Evolutionary conservation across 2,329 filamentous ascomycete genomes (phyloP).

Genomic region (Graphiopsis chlorocephala): DNA sequence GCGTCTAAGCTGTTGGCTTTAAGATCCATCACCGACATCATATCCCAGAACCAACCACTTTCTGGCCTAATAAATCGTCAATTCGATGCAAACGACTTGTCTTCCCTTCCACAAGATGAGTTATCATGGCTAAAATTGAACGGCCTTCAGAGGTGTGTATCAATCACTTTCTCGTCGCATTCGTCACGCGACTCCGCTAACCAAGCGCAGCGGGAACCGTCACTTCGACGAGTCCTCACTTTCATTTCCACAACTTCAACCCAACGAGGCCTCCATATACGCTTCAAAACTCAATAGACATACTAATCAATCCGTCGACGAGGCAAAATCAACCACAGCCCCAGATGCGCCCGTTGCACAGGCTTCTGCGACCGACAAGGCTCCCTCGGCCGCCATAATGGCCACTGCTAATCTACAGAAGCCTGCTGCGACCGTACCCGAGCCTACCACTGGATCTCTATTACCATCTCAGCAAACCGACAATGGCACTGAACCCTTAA

Average conservation of each 20-base stretch:
- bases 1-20: slow-evolving; percentile 16
- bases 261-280: slow-evolving; percentile 30
- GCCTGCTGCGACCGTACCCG: neutral
- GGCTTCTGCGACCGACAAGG: slow-evolving; percentile 18
- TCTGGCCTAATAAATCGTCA: slow-evolving; percentile 16
- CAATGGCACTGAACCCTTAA: neutral
- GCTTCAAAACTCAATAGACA: slow-evolving; percentile 26
- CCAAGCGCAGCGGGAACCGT: slow-evolving; percentile 46
- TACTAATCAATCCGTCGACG: slow-evolving; percentile 18
- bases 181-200: slow-evolving; percentile 12
- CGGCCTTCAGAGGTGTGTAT: slow-evolving; percentile 50
- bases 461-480: neutral
- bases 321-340: slow-evolving; percentile 11
- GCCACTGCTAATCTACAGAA: slow-evolving; percentile 15
- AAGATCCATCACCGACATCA: slow-evolving; percentile 16
- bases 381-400: slow-evolving; percentile 15
- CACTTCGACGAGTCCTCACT: slow-evolving; percentile 57
- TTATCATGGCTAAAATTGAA: slow-evolving; percentile 48
- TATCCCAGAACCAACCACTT: slow-evolving; percentile 20
- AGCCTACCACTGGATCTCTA: neutral
- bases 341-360: slow-evolving; percentile 21
- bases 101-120: slow-evolving; percentile 15
- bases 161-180: neutral
- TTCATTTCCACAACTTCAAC: slow-evolving; percentile 36
- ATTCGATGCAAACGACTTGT: slow-evolving; percentile 13